These are phyloP conservation scores for Fusarium sororula DNA, from an alignment of 2,329 filamentous ascomycete genomes.

Conservation along the genomic window DNA sequence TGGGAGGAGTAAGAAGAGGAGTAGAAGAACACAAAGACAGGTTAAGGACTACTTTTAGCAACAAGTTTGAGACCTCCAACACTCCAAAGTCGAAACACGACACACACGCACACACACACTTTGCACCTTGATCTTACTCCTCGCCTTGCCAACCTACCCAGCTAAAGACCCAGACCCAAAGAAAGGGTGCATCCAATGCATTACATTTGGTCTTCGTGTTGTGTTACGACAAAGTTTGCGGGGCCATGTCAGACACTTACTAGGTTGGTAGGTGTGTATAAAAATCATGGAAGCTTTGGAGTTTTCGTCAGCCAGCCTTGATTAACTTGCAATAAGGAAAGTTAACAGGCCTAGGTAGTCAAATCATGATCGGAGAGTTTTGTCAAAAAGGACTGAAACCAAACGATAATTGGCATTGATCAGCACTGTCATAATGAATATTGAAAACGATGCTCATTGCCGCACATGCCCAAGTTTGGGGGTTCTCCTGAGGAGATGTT, in stretches of 20 bases:
- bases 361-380: slow-evolving; percentile 8
- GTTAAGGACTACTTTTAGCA: slow-evolving; percentile 11
- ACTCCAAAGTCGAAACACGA: slow-evolving; percentile 8
- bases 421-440: slow-evolving; percentile 9
- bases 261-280: neutral
- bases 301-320: neutral
- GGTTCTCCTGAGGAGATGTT: slow-evolving; percentile 3
- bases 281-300: neutral
- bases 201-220: neutral
- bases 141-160: neutral
- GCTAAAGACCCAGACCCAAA: neutral
- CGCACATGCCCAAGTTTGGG: neutral
- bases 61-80: slow-evolving; percentile 1
- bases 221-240: slow-evolving; percentile 3
- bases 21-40: neutral
- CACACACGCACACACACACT: neutral
- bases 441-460: neutral
- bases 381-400: slow-evolving; percentile 7
- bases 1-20: neutral
- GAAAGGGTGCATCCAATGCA: neutral
- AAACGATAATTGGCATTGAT: slow-evolving; percentile 22
- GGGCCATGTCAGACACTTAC: neutral
- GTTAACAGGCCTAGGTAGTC: neutral
- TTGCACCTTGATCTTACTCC: neutral
- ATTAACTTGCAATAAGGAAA: slow-evolving; percentile 13